Conservation (phyloP, 1,139 yeast genomes). For the Pichia terricola region DNA sequence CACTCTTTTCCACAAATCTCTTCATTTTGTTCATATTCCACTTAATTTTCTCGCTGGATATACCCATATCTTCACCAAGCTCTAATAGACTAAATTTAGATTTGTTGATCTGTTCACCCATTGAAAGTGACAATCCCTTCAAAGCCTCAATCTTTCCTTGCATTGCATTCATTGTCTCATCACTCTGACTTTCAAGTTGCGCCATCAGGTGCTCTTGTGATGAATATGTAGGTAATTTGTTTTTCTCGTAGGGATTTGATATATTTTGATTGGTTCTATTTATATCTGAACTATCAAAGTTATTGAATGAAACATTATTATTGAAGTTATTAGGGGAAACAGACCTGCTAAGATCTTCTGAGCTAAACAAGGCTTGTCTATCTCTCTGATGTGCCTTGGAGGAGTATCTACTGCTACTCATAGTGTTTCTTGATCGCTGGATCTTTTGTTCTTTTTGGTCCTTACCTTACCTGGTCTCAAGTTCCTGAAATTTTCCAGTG, state of each 20-base stretch:
- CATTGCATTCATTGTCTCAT: slow-evolving; percentile 65
- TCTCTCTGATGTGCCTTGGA: slow-evolving; percentile 25
- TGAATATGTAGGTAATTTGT: slow-evolving; percentile 13
- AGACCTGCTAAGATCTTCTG: slow-evolving; percentile 6
- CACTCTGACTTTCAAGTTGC: slow-evolving; percentile 72
- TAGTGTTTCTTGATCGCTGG: slow-evolving; percentile 1
- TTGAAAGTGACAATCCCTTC: slow-evolving; percentile 59
- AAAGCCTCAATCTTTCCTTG: slow-evolving; percentile 60
- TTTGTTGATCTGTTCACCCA: slow-evolving; percentile 81
- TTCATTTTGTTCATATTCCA: slow-evolving; percentile 68
- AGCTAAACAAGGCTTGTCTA: slow-evolving; percentile 22
- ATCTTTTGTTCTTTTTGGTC: neutral
- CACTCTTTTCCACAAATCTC: slow-evolving; percentile 73
- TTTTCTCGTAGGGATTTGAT: slow-evolving; percentile 22
- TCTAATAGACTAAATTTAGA: slow-evolving; percentile 55
- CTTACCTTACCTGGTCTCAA: neutral
- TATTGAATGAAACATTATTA: neutral
- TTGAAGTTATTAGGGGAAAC: slow-evolving; percentile 1
- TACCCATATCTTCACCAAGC: slow-evolving; percentile 39
- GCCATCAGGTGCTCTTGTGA: slow-evolving; percentile 51
- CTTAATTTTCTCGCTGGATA: slow-evolving; percentile 36
- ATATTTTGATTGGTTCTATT: neutral
- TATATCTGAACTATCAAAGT: neutral
- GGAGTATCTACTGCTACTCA: slow-evolving; percentile 26
- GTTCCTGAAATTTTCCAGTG: neutral